Evolutionary conservation across 768 basidiomycete species (phyloP).

Genomic region (Russula abietina): DNA sequence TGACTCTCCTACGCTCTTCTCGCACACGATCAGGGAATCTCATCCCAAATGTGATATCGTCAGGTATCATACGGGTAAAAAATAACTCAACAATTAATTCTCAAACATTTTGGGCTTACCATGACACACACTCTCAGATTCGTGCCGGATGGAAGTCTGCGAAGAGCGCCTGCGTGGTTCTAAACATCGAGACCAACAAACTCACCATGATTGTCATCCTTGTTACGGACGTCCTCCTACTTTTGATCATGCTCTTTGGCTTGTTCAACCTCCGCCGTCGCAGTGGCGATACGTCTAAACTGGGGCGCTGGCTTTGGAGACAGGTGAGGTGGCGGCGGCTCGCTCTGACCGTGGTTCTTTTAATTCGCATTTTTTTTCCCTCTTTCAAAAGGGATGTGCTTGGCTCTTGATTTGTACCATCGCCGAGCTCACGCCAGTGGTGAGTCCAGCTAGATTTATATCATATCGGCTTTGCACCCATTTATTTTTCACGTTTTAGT

Average conservation of each 20-base stretch:
- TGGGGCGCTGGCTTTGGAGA: background rate
- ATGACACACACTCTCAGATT: background rate
- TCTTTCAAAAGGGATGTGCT: background rate
- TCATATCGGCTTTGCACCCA: background rate
- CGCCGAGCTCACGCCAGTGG: background rate
- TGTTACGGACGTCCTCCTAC: background rate
- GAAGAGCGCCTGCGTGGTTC: background rate
- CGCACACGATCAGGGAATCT: background rate
- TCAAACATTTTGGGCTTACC: background rate
- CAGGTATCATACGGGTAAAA: background rate
- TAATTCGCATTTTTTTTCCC: no score
- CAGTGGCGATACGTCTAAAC: background rate
- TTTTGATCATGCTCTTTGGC: background rate
- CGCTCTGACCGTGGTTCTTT: background rate
- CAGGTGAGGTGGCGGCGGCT: background rate
- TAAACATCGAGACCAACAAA: background rate
- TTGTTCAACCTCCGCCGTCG: background rate
- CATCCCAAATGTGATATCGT: background rate
- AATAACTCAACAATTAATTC: background rate
- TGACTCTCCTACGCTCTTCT: background rate
- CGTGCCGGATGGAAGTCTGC: background rate
- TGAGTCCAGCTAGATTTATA: background rate
- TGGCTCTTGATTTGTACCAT: background rate
- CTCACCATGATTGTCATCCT: background rate
- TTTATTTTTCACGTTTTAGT: background rate